Conservation (phyloP, 169 alveolate species). For the Eimeria praecox region DNA sequence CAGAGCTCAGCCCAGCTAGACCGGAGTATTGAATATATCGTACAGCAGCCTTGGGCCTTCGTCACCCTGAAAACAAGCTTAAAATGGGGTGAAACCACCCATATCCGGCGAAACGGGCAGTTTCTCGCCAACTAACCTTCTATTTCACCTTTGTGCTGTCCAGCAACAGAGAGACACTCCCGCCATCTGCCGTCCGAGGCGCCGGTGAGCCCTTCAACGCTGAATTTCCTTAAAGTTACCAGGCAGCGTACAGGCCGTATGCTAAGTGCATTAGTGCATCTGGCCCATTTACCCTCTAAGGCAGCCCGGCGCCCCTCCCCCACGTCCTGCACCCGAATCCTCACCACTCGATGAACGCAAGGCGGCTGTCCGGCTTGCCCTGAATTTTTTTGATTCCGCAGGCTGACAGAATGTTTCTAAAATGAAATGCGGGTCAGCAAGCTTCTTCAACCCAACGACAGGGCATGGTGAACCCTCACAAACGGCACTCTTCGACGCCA, state of each 20-base stretch:
- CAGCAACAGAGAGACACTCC: constrained; percentile 7
- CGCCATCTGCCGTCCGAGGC: constrained; percentile 45
- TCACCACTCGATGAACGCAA: constrained; percentile 49
- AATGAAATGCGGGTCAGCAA: not conserved
- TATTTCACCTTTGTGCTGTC: constrained; percentile 22
- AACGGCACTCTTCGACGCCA: constrained; percentile 38
- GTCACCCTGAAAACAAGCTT: constrained; percentile 60
- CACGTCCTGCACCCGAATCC: not conserved
- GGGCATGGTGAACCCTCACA: constrained; percentile 8
- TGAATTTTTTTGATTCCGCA: constrained; percentile 48
- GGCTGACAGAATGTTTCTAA: constrained; percentile 33
- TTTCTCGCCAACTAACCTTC: too few relatives aligned
- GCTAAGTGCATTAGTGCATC: too few relatives aligned
- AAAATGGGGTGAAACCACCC: not conserved
- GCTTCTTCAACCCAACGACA: not conserved
- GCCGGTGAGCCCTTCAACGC: constrained; percentile 36
- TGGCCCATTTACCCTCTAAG: not conserved
- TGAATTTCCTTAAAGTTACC: not conserved
- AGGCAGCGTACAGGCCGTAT: too few relatives aligned
- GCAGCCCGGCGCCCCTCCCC: not conserved
- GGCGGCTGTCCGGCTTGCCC: constrained; percentile 33
- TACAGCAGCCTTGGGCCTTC: constrained; percentile 49
- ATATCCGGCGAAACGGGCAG: too few relatives aligned
- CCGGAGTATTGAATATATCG: not conserved
- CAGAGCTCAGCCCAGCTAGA: not conserved